Conservation (phyloP, 495 filamentous ascomycete species). For the Eremomyces bilateralis region DNA sequence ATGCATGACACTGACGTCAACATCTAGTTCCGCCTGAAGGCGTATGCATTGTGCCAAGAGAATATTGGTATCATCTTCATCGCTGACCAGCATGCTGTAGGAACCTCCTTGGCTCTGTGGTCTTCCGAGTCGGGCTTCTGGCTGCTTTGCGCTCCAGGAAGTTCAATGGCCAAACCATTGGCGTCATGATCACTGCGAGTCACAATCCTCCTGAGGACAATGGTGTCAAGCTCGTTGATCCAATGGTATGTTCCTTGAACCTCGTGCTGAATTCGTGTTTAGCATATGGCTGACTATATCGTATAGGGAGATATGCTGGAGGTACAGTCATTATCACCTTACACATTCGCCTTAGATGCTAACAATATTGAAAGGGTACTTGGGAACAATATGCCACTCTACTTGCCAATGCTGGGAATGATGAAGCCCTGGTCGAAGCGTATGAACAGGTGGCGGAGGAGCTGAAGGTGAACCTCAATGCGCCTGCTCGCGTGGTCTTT, state of each 20-base stretch:
- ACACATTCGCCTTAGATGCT: constrained; percentile 2
- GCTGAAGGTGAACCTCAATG: constrained; percentile 49
- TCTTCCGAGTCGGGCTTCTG: constrained; percentile 76
- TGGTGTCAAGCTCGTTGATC: constrained; percentile 94
- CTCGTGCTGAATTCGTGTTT: background rate
- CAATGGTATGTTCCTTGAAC: constrained; percentile 33
- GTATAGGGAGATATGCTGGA: constrained; percentile 81
- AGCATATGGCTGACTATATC: constrained; percentile 5
- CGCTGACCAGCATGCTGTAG: constrained; percentile 9
- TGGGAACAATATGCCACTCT: constrained; percentile 80
- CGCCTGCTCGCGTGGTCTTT: constrained; percentile 61
- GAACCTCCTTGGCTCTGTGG: constrained; percentile 55
- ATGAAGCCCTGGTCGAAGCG: constrained; percentile 48
- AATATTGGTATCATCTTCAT: constrained; percentile 2
- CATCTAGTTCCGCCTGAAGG: constrained; percentile 55
- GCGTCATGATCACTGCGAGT: constrained; percentile 96
- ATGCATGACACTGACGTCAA: too few species aligned
- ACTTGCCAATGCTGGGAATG: constrained; percentile 61
- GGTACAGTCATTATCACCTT: constrained; percentile 21
- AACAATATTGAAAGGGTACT: constrained; percentile 26
- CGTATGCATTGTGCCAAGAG: constrained; percentile 30
- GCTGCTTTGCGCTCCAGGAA: constrained; percentile 81
- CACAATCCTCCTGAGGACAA: constrained; percentile 97
- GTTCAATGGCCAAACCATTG: constrained; percentile 71
- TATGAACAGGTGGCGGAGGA: constrained; percentile 52